These are phyloP conservation scores for Cryptococcus wingfieldii DNA, from an alignment of 1,284 basidiomycete species.

Conservation along the genomic window DNA sequence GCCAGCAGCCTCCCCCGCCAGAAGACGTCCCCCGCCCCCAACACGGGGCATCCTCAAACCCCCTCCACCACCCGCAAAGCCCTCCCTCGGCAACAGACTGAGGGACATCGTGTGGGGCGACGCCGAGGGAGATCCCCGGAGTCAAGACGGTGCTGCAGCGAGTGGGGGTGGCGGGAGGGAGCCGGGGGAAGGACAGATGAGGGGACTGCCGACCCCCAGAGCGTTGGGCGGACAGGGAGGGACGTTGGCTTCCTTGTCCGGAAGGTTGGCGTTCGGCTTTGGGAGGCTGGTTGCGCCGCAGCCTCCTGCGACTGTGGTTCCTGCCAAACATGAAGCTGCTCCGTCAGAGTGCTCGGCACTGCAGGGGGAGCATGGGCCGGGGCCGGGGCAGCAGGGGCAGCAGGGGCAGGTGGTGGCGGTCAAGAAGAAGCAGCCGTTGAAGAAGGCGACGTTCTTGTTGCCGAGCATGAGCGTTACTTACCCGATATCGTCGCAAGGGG, in stretches of 20 bases:
- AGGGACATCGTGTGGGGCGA: conserved; percentile 42
- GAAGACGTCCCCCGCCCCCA: conserved; percentile 39
- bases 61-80: conserved; percentile 46
- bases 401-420: background rate
- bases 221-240: conserved; percentile 2
- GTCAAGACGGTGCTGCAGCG: background rate
- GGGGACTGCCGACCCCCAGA: background rate
- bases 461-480: conserved; percentile 77
- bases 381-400: background rate
- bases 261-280: conserved; percentile 12
- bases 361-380: background rate
- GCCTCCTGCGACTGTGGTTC: background rate
- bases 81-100: conserved; percentile 41
- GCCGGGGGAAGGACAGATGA: background rate
- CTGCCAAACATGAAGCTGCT: background rate
- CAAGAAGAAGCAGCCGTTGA: conserved; percentile 56
- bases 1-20: conserved; percentile 21
- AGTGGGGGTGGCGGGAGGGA: background rate
- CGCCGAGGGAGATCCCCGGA: conserved; percentile 7
- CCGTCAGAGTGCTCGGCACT: background rate
- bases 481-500: conserved; percentile 72
- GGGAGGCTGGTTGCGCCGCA: conserved; percentile 14
- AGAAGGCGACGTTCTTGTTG: conserved; percentile 77
- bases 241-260: conserved; percentile 10
- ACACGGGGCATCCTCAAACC: conserved; percentile 48